These are phyloP conservation scores for Serendipita sp. DNA, from an alignment of 1,284 basidiomycete species.

Conservation along the genomic window DNA sequence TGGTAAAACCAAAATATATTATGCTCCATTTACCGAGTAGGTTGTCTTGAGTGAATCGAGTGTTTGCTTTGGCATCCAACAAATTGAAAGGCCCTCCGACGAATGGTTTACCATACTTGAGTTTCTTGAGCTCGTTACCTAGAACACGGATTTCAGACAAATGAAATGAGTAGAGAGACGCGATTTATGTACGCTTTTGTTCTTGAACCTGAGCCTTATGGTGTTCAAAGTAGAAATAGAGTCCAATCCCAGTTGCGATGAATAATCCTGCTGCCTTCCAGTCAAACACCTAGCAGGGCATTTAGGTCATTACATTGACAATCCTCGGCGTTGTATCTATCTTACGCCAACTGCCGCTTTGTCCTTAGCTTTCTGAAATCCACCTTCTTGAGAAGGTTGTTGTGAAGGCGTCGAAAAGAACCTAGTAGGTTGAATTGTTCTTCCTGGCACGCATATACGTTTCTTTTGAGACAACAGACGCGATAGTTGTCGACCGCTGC, in stretches of 20 bases:
- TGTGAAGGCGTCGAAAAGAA: not conserved
- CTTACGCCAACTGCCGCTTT: slow-evolving; percentile 14
- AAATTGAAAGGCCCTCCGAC: slow-evolving; percentile 86
- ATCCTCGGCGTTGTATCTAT: not conserved
- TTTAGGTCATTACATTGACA: not conserved
- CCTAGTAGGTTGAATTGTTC: not conserved
- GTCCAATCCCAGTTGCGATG: slow-evolving; percentile 62
- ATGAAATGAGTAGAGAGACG: slow-evolving; percentile 7
- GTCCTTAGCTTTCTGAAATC: slow-evolving; percentile 8
- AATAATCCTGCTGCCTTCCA: slow-evolving; percentile 74
- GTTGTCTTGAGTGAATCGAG: slow-evolving; percentile 68
- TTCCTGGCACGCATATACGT: not conserved
- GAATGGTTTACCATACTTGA: slow-evolving; percentile 50
- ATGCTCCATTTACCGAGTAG: slow-evolving; percentile 71
- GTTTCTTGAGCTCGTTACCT: slow-evolving; percentile 55
- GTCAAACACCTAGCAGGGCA: slow-evolving; percentile 60
- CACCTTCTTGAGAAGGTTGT: not conserved
- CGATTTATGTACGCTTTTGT: slow-evolving; percentile 40
- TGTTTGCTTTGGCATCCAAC: slow-evolving; percentile 46
- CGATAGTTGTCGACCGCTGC: not conserved
- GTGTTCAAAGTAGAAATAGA: slow-evolving; percentile 79
- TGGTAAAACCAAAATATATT: slow-evolving; percentile 95
- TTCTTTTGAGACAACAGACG: not conserved
- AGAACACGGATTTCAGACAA: slow-evolving; percentile 6
- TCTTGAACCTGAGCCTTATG: slow-evolving; percentile 76